Base-by-base conservation (phyloP, 306 rosid species). In the Senna siamea region DNA sequence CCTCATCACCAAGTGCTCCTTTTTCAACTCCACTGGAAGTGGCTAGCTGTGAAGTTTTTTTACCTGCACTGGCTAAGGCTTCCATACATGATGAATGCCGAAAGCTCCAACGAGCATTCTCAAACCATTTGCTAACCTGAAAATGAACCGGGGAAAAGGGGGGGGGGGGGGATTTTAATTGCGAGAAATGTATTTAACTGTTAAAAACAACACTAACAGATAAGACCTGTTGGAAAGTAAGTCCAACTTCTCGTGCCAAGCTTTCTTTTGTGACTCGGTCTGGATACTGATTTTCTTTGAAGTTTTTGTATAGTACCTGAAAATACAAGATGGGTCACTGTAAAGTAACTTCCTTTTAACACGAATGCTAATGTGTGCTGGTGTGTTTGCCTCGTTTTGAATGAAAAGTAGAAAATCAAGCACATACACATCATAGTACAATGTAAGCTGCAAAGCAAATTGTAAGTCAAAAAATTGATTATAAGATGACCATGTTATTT, bases 51-150 rank as follows among this genome's bases (percentile, higher is more conserved):
- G 79, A 81, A 77, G 85, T 77, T 58, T 76, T 78, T 63, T 62
- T 40, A n/a, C 66, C 82, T 41, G 66, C 58, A n/a, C 84, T 70
- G 44, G 74, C n/a, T n/a, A n/a, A n/a, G n/a, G n/a, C 75, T 76
- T 79, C 71, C 78, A 18, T 65, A 12, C 22, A 56, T 2, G 87
- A 40, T 61, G 93, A 46, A 78, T 87, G 82, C 30, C 85, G 93
- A 12, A 70, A 75, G 82, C 89, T 84, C 96, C 96, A 92, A 9
- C 98, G 93, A 53, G 82, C 53, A 48, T 95, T 95, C 77, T 78
- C 97, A 79, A 95, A 95, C 98, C 98, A 95, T 87, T 90, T 95
- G 86, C 82, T 75, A 72, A 95, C 98, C 99, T 95, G 84, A 47
- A 60, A 35, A 63, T 6, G 46, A 26, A 26, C n/a, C n/a, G n/a